Conservation (phyloP, 2,329 filamentous ascomycete species). For the Malbranchea zuffiana region DNA sequence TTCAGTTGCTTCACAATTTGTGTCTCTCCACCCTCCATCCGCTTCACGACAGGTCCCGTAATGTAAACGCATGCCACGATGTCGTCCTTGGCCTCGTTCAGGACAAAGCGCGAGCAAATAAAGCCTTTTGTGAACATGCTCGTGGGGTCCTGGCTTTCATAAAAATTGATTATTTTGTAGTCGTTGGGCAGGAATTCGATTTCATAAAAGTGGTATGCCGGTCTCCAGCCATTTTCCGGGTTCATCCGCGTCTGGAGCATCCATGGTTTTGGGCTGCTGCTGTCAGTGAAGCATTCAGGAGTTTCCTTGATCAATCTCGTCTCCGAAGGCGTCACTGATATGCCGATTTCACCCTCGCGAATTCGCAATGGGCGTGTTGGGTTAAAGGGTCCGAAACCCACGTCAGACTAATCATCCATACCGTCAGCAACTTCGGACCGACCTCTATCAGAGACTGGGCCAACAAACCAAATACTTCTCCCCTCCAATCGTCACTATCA, state of each 20-base stretch:
- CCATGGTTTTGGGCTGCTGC: conserved; percentile 45
- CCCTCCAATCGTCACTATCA: conserved; percentile 46
- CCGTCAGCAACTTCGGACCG: neutral
- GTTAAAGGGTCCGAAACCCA: conserved; percentile 54
- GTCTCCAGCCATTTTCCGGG: conserved; percentile 43
- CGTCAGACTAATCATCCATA: conserved; percentile 49
- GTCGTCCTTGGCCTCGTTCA: conserved; percentile 37
- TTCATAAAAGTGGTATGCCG: conserved; percentile 56
- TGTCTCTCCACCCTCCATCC: conserved; percentile 42
- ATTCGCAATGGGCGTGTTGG: conserved; percentile 49
- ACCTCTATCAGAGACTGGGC: conserved; percentile 2
- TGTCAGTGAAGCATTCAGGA: conserved; percentile 36
- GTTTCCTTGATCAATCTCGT: conserved; percentile 44
- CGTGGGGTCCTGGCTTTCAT: conserved; percentile 39
- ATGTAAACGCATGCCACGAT: conserved; percentile 47
- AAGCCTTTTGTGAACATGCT: conserved; percentile 47
- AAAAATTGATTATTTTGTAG: conserved; percentile 51
- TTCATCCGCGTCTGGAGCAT: conserved; percentile 51
- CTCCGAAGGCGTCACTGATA: conserved; percentile 44
- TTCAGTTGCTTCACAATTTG: conserved; percentile 38
- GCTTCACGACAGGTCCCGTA: conserved; percentile 43
- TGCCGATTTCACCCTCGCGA: conserved; percentile 27
- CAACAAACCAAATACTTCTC: conserved; percentile 32
- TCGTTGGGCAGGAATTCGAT: conserved; percentile 52
- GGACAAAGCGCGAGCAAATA: conserved; percentile 45